Percentiles rank a stretch among this genome's conserved stretches.
Conservation (phyloP, 2,329 filamentous ascomycete genomes). For the Beauveria brongniartii region DNA sequence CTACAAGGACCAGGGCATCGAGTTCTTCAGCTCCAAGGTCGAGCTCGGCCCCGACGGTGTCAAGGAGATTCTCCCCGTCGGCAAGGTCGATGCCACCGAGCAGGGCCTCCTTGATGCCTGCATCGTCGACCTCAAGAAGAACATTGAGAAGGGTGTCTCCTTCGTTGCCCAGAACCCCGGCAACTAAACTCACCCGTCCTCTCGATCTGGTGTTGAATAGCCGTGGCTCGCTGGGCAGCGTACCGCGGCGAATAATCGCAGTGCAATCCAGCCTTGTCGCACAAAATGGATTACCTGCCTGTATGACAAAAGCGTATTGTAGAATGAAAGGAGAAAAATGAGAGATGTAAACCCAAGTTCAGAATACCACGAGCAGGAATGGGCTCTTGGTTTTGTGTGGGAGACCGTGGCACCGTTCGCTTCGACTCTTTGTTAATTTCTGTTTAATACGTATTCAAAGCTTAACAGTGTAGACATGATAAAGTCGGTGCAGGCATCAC, state of each 20-base stretch:
- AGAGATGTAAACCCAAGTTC: slow-evolving; percentile 7
- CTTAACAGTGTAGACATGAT: background rate
- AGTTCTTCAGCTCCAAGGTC: slow-evolving; percentile 94
- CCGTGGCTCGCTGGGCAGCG: background rate
- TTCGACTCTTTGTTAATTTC: background rate
- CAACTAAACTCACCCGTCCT: slow-evolving; percentile 37
- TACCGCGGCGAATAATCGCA: background rate
- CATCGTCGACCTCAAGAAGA: slow-evolving; percentile 80
- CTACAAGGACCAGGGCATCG: slow-evolving; percentile 96
- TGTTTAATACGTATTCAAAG: slow-evolving; percentile 6
- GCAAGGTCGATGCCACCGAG: slow-evolving; percentile 77
- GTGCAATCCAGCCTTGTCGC: background rate
- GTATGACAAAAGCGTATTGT: slow-evolving; percentile 9
- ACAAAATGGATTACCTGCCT: background rate
- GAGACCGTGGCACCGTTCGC: background rate
- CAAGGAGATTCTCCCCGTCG: slow-evolving; percentile 84
- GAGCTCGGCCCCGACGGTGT: slow-evolving; percentile 96
- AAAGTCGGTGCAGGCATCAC: background rate
- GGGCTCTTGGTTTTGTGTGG: background rate
- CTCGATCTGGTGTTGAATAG: background rate
- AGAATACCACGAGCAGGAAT: slow-evolving; percentile 9
- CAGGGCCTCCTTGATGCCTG: slow-evolving; percentile 81
- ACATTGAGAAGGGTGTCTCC: slow-evolving; percentile 82
- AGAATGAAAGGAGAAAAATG: slow-evolving; percentile 7
- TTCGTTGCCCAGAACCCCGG: slow-evolving; percentile 53